Conservation (phyloP, 140 eudicot species). For the Flaveria floridana region DNA sequence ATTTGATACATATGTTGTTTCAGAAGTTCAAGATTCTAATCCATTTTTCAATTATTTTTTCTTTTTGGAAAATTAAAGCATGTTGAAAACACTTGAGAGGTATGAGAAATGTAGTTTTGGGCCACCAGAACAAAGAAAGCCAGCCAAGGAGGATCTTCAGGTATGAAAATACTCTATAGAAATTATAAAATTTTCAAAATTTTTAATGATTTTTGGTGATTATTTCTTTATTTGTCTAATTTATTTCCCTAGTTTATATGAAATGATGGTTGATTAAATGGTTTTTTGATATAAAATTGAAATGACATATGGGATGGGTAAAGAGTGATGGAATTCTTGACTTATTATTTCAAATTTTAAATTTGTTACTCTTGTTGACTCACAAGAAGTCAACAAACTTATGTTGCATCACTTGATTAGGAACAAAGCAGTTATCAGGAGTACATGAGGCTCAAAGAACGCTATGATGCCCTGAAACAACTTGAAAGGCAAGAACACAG, state of each 20-base stretch:
- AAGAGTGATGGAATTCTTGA: slow-evolving; percentile 2
- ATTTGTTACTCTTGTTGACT: slow-evolving; percentile 26
- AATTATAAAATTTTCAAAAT: background rate
- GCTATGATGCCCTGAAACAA: slow-evolving; percentile 46
- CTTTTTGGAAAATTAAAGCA: slow-evolving; percentile 29
- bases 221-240: slow-evolving; percentile 2
- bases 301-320: background rate
- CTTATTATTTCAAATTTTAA: slow-evolving; percentile 17
- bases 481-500: slow-evolving; percentile 43
- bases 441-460: slow-evolving; percentile 49
- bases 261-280: slow-evolving; percentile 14
- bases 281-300: background rate
- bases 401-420: slow-evolving; percentile 22
- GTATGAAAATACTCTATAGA: slow-evolving; percentile 16
- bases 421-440: slow-evolving; percentile 55
- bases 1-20: background rate
- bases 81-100: slow-evolving; percentile 51
- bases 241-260: background rate
- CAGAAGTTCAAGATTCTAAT: slow-evolving; percentile 7
- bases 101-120: slow-evolving; percentile 51
- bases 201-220: background rate
- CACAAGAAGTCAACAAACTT: slow-evolving; percentile 21
- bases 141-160: slow-evolving; percentile 50
- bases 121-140: slow-evolving; percentile 47
- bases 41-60: background rate